Conservation (phyloP, 495 filamentous ascomycete species). For the Pseudoneurospora amorphoporcata region DNA sequence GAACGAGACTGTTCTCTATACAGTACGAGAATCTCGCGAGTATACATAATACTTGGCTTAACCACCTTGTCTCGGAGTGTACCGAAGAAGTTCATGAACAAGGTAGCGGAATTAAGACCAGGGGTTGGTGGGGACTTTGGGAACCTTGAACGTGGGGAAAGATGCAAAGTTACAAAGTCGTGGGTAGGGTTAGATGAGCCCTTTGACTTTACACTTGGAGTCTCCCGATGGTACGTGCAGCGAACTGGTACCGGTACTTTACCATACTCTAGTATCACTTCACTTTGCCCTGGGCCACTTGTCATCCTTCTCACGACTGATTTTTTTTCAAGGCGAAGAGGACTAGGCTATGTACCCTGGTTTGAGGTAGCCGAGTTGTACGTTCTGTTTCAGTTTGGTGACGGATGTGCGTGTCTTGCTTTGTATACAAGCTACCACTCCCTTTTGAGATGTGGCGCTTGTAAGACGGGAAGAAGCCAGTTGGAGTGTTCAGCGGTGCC, state of each 20-base stretch:
- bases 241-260: not conserved
- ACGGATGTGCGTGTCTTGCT: not conserved
- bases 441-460: not conserved
- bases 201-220: not conserved
- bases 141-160: not conserved
- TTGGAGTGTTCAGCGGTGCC: not conserved
- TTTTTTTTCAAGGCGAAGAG: not conserved
- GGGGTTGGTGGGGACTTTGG: not conserved
- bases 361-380: not conserved
- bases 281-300: rapidly evolving
- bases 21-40: not conserved
- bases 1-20: not conserved
- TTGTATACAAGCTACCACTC: not conserved
- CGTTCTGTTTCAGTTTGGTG: not conserved
- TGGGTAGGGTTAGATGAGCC: not conserved
- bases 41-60: not conserved
- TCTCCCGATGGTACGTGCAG: too few species aligned
- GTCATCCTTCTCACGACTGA: too few species aligned
- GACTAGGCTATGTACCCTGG: not conserved
- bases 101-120: not conserved
- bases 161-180: not conserved
- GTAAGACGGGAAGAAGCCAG: not conserved
- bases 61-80: not conserved
- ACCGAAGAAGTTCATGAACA: not conserved
- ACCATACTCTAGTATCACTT: not conserved